Evolutionary conservation across 805 yeast genomes (phyloP).

Genomic region (Nakazawaea ambrosiae): DNA sequence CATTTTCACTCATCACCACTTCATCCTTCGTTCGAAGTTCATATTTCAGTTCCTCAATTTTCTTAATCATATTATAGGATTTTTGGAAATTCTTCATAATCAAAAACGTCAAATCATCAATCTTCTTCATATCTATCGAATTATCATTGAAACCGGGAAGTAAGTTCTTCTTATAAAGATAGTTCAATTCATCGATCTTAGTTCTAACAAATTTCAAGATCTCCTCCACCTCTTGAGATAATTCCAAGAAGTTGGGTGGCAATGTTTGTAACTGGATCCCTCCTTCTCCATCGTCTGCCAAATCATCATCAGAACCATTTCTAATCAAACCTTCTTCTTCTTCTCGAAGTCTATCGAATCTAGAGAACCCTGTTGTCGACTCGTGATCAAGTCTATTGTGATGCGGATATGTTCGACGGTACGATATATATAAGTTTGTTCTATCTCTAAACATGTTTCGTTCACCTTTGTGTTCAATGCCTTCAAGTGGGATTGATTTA

Average conservation of each 20-base stretch:
- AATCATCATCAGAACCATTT: conserved; percentile 20
- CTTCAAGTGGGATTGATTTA: too few relatives aligned
- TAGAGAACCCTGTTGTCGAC: too few relatives aligned
- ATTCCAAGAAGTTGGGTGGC: conserved; percentile 75
- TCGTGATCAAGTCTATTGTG: conserved; percentile 24
- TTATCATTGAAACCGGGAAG: conserved; percentile 87
- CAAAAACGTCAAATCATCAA: conserved; percentile 68
- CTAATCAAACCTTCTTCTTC: conserved; percentile 56
- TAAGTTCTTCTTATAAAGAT: conserved; percentile 71
- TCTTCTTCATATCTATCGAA: conserved; percentile 63
- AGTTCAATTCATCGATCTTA: conserved; percentile 54
- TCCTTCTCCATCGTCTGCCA: conserved; percentile 17
- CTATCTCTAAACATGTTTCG: conserved; percentile 81
- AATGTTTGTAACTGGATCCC: conserved; percentile 55
- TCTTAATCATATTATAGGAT: conserved; percentile 71
- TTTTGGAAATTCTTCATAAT: conserved; percentile 74
- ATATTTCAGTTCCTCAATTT: conserved; percentile 40
- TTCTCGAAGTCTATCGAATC: conserved; percentile 34
- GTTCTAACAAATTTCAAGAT: conserved; percentile 44
- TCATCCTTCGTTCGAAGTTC: conserved; percentile 34
- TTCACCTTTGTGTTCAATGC: too few relatives aligned
- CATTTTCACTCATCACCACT: conserved; percentile 63
- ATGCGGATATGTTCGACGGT: conserved; percentile 84
- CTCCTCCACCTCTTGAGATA: conserved; percentile 65
- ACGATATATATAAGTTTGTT: conserved; percentile 85